These are phyloP conservation scores for Candida methanosorbosa DNA, from an alignment of 805 yeast genomes.

Conservation along the genomic window DNA sequence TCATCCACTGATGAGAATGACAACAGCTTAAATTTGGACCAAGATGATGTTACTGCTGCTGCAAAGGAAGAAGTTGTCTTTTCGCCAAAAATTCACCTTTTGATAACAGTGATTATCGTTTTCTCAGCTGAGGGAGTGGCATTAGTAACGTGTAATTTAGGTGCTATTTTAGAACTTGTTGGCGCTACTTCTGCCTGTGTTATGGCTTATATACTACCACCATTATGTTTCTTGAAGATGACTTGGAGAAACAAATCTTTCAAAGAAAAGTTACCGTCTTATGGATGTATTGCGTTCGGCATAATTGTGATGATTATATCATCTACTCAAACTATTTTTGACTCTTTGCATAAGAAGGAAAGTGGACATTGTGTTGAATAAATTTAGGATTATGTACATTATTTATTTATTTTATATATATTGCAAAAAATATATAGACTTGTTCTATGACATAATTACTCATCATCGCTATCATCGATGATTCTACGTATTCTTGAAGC, in stretches of 20 bases:
- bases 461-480: slow-evolving; percentile 9
- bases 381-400: no score
- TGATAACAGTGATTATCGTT: slow-evolving; percentile 59
- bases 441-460: no score
- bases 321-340: slow-evolving; percentile 60
- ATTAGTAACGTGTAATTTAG: slow-evolving; percentile 76
- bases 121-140: slow-evolving; percentile 68
- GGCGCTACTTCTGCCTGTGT: slow-evolving; percentile 92
- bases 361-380: slow-evolving; percentile 41
- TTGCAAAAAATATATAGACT: no score
- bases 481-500: slow-evolving; percentile 4
- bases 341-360: slow-evolving; percentile 28
- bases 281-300: slow-evolving; percentile 63
- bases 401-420: no score
- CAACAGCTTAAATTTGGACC: slow-evolving; percentile 5
- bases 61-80: slow-evolving; percentile 13
- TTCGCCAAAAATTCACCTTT: slow-evolving; percentile 42
- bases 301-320: slow-evolving; percentile 69
- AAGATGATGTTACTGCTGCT: not conserved
- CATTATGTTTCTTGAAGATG: slow-evolving; percentile 68
- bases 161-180: slow-evolving; percentile 79
- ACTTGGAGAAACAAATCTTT: slow-evolving; percentile 35
- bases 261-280: slow-evolving; percentile 45
- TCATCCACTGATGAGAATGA: not conserved
- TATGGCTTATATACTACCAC: slow-evolving; percentile 90